Conservation (phyloP, 2,329 filamentous ascomycete genomes). For the Didymella sp. region DNA sequence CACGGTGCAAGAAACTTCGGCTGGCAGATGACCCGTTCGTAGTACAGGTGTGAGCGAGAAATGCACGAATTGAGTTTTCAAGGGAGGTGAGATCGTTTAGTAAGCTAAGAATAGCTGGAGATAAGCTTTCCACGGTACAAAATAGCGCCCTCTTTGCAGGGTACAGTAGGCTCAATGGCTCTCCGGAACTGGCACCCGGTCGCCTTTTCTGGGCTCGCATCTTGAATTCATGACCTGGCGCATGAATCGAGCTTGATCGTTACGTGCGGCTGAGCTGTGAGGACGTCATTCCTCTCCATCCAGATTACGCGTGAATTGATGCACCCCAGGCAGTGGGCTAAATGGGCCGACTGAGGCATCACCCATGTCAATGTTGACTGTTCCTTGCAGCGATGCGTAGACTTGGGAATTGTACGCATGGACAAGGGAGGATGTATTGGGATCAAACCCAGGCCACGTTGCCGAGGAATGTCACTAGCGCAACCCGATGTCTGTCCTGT, state of each 20-base stretch:
- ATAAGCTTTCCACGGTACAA: constrained; percentile 7
- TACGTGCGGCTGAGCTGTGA: neutral
- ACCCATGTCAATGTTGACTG: neutral
- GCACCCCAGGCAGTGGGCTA: neutral
- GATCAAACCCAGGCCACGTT: constrained; percentile 4
- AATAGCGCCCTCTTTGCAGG: constrained; percentile 1
- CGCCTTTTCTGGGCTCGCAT: neutral
- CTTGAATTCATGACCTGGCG: neutral
- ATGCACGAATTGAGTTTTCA: constrained; percentile 7
- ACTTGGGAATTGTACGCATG: neutral
- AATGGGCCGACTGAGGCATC: constrained; percentile 2
- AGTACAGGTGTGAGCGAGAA: constrained; percentile 10
- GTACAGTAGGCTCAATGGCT: constrained; percentile 6
- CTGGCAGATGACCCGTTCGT: constrained; percentile 15
- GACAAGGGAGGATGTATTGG: constrained; percentile 9
- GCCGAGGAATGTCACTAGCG: constrained; percentile 16
- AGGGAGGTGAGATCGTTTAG: constrained; percentile 7
- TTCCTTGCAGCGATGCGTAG: constrained; percentile 8
- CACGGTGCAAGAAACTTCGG: neutral
- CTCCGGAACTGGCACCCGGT: neutral
- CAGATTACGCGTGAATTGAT: neutral
- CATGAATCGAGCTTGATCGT: neutral
- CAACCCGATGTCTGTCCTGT: neutral
- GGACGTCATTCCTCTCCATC: neutral
- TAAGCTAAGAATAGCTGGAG: constrained; percentile 14